phyloP scores from a whole-genome alignment of 2,329 filamentous ascomycete genomes.

The Alternaria sp. region DNA sequence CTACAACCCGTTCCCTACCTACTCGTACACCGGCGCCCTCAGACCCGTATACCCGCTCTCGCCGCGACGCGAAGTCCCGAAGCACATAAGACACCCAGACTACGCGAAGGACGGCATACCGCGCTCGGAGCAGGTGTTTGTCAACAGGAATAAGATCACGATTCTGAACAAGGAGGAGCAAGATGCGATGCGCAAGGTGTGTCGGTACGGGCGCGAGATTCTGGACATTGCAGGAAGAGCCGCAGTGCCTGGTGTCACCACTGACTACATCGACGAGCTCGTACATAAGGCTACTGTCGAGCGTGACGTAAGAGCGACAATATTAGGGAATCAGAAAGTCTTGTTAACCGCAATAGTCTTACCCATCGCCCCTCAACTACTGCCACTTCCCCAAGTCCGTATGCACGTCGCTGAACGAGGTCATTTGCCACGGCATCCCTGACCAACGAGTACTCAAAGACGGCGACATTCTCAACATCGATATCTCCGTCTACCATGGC shows the following conservation, averaged over 20 bases:
- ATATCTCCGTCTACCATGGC: conserved; percentile 91
- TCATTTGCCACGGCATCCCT: conserved; percentile 98
- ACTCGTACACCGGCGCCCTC: conserved; percentile 78
- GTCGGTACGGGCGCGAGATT: conserved; percentile 84
- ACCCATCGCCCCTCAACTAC: conserved; percentile 94
- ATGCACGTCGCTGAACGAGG: conserved; percentile 94
- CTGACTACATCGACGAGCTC: conserved; percentile 91
- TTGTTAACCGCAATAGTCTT: conserved; percentile 67
- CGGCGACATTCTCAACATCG: conserved; percentile 96
- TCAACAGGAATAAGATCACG: conserved; percentile 79
- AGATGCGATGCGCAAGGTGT: conserved; percentile 92
- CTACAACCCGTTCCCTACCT: conserved; percentile 92
- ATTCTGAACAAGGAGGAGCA: conserved; percentile 80
- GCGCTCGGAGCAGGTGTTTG: conserved; percentile 67
- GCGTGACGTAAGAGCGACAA: conserved; percentile 71
- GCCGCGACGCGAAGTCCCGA: conserved; percentile 64
- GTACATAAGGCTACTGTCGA: conserved; percentile 95
- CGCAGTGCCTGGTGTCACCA: conserved; percentile 88
- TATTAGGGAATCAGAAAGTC: background rate
- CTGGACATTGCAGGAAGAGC: conserved; percentile 88
- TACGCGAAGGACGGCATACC: conserved; percentile 86
- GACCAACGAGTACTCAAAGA: conserved; percentile 86
- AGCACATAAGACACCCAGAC: conserved; percentile 81
- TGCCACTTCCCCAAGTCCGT: conserved; percentile 97
- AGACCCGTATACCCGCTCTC: conserved; percentile 75